Evolutionary conservation across 2,329 filamentous ascomycete genomes (phyloP), one percentile per base, ranked within the genome.

Genomic region (Pseudocercospora fuligena): DNA sequence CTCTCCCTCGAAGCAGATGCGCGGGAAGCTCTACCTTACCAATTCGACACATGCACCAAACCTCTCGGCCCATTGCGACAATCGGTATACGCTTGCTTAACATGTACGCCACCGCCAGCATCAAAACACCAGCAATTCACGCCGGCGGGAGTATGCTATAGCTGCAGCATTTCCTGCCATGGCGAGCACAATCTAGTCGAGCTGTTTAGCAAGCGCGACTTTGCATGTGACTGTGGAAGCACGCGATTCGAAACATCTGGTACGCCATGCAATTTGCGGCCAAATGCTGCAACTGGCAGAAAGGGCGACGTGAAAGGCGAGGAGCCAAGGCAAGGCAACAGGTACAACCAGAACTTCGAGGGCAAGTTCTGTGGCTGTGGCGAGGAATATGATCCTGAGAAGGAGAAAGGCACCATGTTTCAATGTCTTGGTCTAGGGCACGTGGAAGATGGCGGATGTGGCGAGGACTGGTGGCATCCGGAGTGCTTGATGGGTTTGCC

Each of bases 391-490:
- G 91, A 97, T 77, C 89, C 94, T 0, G 87, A 94, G 57, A 85
- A 92, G 76, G 93, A 99, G 78, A 96, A 94, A 73, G 94, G 94
- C 0, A 98, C 94, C 46, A 99, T 99, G 95, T 99, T 96, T 73
- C 95, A 99, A 79, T 99, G 95, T 76, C 79, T 98, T 2, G 94
- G 94, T 0, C 82, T 98, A 0, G 93, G 93, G 0, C 90, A 88
- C 0, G 85, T 87, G 12, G 91, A 94, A 71, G 89, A 90, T 1
- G 94, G 94, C 16, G 94, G 94, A 4, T 98, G 94, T 79, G 94
- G 94, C 12, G 94, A 98, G 81, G 94, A 98, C 76, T 98, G 94
- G 94, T 98, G 93, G 86, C 94, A 98, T 81, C 93, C 94, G 0
- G 93, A 95, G 69, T 98, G 94, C 76, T 82, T 98, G 7, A 88